These are phyloP conservation scores for Colletotrichum gigasporum DNA, from an alignment of 2,329 filamentous ascomycete species.

Conservation along the genomic window DNA sequence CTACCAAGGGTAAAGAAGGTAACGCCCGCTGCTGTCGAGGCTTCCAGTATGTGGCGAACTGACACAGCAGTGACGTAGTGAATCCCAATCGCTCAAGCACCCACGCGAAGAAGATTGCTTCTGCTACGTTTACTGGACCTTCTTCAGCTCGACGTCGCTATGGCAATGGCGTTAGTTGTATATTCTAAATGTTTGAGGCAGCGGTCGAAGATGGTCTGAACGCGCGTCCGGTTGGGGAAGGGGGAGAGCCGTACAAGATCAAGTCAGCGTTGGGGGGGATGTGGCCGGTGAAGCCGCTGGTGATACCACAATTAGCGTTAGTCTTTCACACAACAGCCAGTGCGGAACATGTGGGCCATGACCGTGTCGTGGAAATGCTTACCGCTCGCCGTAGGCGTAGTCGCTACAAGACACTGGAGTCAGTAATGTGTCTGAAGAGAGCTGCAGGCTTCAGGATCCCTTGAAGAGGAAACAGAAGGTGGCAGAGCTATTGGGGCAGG, in stretches of 20 bases:
- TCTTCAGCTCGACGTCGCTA: slow-evolving; percentile 76
- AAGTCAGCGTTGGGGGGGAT: slow-evolving; percentile 81
- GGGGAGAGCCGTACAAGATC: slow-evolving; percentile 76
- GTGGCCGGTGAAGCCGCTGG: slow-evolving; percentile 79
- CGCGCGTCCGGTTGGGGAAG: not conserved
- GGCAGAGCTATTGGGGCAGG: not conserved
- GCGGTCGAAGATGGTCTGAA: too few species aligned
- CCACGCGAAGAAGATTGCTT: not conserved
- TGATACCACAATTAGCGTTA: not conserved
- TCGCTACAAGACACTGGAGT: slow-evolving; percentile 58
- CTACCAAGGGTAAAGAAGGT: too few species aligned
- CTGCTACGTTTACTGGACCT: slow-evolving; percentile 59
- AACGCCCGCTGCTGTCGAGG: too few species aligned
- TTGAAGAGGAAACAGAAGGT: too few species aligned
- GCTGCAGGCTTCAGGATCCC: too few species aligned
- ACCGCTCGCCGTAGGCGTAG: slow-evolving; percentile 71
- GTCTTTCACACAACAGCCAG: not conserved
- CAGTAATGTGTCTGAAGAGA: too few species aligned
- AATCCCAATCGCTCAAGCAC: not conserved
- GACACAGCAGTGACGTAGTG: not conserved
- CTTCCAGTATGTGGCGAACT: not conserved
- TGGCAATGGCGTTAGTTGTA: slow-evolving; percentile 12
- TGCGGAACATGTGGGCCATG: too few species aligned
- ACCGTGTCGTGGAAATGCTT: slow-evolving; percentile 41
- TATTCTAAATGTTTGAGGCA: too few species aligned